Percentiles rank a stretch among this genome's conserved stretches.
These are phyloP conservation scores for Ogataea populi-albae DNA, from an alignment of 805 yeast genomes.

Conservation along the genomic window DNA sequence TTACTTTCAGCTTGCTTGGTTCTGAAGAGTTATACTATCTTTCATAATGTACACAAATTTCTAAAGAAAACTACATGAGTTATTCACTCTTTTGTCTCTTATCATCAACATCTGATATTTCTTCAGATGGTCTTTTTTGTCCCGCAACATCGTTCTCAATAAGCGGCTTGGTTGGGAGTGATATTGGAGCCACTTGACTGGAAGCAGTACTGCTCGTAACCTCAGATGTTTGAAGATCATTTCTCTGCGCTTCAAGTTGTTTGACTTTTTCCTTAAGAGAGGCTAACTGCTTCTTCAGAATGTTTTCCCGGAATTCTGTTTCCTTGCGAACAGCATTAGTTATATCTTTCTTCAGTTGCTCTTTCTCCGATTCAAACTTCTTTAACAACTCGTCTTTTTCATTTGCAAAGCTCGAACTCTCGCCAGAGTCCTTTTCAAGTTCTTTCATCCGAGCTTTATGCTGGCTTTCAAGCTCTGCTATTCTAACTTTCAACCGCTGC, in stretches of 20 bases:
- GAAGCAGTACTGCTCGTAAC: too few relatives aligned
- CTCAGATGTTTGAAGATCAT: too few relatives aligned
- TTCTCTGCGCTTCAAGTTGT: slow-evolving; percentile 13
- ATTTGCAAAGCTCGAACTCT: slow-evolving; percentile 11
- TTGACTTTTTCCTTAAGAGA: slow-evolving; percentile 42
- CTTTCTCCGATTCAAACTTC: slow-evolving; percentile 27
- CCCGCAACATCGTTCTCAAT: too few relatives aligned
- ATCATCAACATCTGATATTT: slow-evolving; percentile 1
- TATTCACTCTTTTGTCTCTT: slow-evolving; percentile 1
- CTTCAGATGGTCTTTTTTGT: too few relatives aligned
- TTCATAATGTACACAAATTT: background rate
- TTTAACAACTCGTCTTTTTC: slow-evolving; percentile 19
- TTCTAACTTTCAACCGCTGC: slow-evolving; percentile 32
- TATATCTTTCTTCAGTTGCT: slow-evolving; percentile 43
- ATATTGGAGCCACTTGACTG: too few relatives aligned
- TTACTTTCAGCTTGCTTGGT: slow-evolving; percentile 4
- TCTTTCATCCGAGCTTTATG: slow-evolving; percentile 23
- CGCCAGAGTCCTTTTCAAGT: slow-evolving; percentile 14
- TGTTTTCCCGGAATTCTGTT: slow-evolving; percentile 54
- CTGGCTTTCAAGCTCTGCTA: slow-evolving; percentile 34
- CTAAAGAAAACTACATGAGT: background rate
- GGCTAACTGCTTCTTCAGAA: slow-evolving; percentile 53
- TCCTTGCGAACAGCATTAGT: slow-evolving; percentile 53
- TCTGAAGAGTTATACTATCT: slow-evolving; percentile 4
- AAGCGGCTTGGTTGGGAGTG: too few relatives aligned